Base-by-base conservation (phyloP, 306 rosid species). In the Dicorynia guianensis region DNA sequence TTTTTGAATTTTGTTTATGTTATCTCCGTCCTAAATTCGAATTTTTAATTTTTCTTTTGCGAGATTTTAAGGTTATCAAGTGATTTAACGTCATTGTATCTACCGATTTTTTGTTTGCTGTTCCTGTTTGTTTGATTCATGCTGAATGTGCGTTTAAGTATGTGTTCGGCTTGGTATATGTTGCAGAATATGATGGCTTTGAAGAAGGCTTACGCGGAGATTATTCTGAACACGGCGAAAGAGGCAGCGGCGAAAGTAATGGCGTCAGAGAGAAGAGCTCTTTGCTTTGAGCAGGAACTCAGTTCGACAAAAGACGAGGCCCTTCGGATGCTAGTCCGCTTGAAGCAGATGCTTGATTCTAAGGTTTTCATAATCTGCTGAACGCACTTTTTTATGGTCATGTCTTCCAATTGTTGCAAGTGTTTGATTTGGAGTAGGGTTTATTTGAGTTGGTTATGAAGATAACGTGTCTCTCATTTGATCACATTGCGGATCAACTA, bases 201-300 rank as follows among this genome's bases (percentile, higher is more conserved):
- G 82, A 88, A 93, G 82, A 93, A 77, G 80, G 97, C 91, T 8
- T 93, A 85, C 43, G 97, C 97, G 42, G 93, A 87, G 0, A 85
- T 90, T 46, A 90, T 90, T 66, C 81, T 93, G 69, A 93, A 93
- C 83, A 87, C 96, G 35, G 91, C 85, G 62, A 90, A 90, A 68
- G 97, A 93, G 78, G 90, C 96, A 43, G 97, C 97, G 18, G 83
- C 82, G 33, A 66, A 96, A 58, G 80, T 90, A 67, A 78, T 93
- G 96, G 86, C 65, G 36, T 84, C 97, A 33, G 92, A 93, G 76
- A 25, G 77, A 30, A 88, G 83, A 55, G 85, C 88, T 48, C 65
- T 81, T 53, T 64, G 77, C 47, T 86, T 74, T 62, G 87, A 76
- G 69, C 82, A 54, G 48, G 89, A 93, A 71, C 92, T 93, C 30